Percentiles rank a stretch among this genome's conserved stretches.
Conservation (phyloP, 2,329 filamentous ascomycete species). For the Sclerotinia spermophila region DNA sequence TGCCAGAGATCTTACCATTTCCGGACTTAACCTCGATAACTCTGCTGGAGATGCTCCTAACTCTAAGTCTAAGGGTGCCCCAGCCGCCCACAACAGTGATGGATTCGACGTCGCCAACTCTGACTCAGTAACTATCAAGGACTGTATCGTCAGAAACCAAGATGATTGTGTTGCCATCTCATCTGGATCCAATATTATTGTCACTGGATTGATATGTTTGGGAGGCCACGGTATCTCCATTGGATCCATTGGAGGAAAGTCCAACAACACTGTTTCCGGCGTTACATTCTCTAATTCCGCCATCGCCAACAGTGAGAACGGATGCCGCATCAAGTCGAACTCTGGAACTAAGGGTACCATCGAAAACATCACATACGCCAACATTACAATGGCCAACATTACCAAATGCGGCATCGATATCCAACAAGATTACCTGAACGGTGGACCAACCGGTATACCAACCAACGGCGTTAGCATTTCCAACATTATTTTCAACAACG, state of each 20-base stretch:
- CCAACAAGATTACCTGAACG: constrained; percentile 51
- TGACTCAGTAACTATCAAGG: constrained; percentile 47
- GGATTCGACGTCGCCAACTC: constrained; percentile 49
- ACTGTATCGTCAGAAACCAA: constrained; percentile 53
- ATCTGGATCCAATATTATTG: constrained; percentile 43
- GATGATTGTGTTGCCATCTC: constrained; percentile 59
- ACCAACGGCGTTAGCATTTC: constrained; percentile 48
- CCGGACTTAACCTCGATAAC: constrained; percentile 54
- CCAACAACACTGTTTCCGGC: constrained; percentile 50
- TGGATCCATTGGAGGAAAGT: constrained; percentile 53
- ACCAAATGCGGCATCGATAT: constrained; percentile 47
- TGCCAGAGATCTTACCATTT: constrained; percentile 44
- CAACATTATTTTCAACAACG: constrained; percentile 43
- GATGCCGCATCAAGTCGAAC: constrained; percentile 40
- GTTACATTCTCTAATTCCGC: constrained; percentile 48
- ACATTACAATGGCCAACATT: constrained; percentile 50
- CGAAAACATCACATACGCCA: constrained; percentile 49
- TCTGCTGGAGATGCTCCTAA: constrained; percentile 45
- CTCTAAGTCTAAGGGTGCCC: constrained; percentile 7
- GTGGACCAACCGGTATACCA: constrained; percentile 28
- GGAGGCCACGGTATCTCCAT: constrained; percentile 50
- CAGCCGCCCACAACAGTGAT: constrained; percentile 50
- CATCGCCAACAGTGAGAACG: constrained; percentile 51
- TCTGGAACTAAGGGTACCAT: constrained; percentile 41
- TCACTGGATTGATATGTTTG: constrained; percentile 32